Base-by-base conservation (phyloP, 2,329 filamentous ascomycete genomes). In the Elsinoe arachidis region DNA sequence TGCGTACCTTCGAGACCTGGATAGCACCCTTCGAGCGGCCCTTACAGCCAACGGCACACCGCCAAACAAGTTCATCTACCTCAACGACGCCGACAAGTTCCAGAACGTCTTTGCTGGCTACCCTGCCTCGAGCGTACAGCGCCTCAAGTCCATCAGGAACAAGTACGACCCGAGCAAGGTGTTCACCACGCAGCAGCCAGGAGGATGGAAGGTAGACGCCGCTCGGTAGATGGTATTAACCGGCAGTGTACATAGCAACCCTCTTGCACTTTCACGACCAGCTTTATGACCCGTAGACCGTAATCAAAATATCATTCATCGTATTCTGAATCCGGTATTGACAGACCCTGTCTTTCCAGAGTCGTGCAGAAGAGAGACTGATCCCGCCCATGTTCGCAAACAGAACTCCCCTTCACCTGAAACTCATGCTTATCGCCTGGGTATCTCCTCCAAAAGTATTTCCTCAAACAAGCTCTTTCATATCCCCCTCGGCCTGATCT, bases 131-230 rank as follows among this genome's bases (percentile, higher is more conserved):
- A 70, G 70, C 58, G 38, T 70, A 23, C 54, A 60, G 52, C 62
- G 58, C 43, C 41, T 72, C 54, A 61, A 68, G 55, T 17, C 53
- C 39, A 63, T 71, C 44, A 67, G 69, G 41, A 53, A 58, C 1
- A 65, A 66, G 58, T 70, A 69, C 35, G 69, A 72, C 55, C 67
- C 66, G 2, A 56, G 61, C 1, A 64, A 62, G 30, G 58, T 67
- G 0, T 70, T 68, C 15, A 33, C 53, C 14, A 55, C 23, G 38
- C 38, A 37, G 35, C 37, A 43, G 53, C 53, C 53, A 11, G 53
- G 38, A 17, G 53, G 53, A 5, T 55, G 53, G 38, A 55, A 55
- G 38, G 53, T 55, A 5, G 53, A 53, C 39, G 49, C 49, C 21
- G 49, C 49, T 9, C 17, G 41, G 21, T 46, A 26, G 26, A 26